Conservation (phyloP, 768 basidiomycete genomes). For the Porphyrellus cyaneotinctus region DNA sequence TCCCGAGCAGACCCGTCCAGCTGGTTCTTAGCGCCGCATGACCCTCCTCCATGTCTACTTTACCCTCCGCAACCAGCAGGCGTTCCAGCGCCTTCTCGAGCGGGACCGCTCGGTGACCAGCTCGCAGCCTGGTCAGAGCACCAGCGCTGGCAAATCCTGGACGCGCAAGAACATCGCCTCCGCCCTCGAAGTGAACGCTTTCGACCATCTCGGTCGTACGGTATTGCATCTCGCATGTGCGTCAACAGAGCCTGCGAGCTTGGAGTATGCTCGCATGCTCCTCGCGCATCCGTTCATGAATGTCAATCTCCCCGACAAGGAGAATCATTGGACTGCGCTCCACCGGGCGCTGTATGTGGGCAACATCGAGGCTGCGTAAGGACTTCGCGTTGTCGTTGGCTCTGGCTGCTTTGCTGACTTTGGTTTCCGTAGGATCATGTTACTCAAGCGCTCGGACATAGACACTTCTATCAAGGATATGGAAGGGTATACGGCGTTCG, state of each 20-base stretch:
- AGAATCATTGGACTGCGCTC: slow-evolving; percentile 88
- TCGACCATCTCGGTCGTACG: slow-evolving; percentile 69
- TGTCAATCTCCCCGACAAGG: slow-evolving; percentile 75
- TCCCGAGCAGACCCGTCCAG: slow-evolving; percentile 21
- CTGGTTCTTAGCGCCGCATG: slow-evolving; percentile 45
- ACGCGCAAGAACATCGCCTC: slow-evolving; percentile 40
- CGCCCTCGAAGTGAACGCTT: slow-evolving; percentile 60
- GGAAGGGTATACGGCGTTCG: slow-evolving; percentile 90
- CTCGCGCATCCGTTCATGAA: slow-evolving; percentile 72
- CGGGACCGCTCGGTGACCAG: slow-evolving; percentile 36
- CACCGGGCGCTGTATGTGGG: slow-evolving; percentile 84
- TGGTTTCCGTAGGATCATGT: slow-evolving; percentile 50
- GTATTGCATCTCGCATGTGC: slow-evolving; percentile 80
- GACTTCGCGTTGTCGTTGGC: background rate
- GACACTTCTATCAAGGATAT: slow-evolving; percentile 71
- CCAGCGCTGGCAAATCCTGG: slow-evolving; percentile 57
- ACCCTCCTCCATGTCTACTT: slow-evolving; percentile 79
- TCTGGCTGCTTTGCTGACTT: slow-evolving; percentile 15
- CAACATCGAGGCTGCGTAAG: slow-evolving; percentile 67
- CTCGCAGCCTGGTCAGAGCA: slow-evolving; percentile 29
- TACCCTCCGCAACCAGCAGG: slow-evolving; percentile 64
- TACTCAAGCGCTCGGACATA: slow-evolving; percentile 70
- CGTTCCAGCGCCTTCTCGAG: slow-evolving; percentile 73
- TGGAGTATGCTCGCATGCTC: slow-evolving; percentile 76
- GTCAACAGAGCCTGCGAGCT: slow-evolving; percentile 51